Base-by-base conservation (phyloP, 345 rosid genomes). In the Turnera subulata region DNA sequence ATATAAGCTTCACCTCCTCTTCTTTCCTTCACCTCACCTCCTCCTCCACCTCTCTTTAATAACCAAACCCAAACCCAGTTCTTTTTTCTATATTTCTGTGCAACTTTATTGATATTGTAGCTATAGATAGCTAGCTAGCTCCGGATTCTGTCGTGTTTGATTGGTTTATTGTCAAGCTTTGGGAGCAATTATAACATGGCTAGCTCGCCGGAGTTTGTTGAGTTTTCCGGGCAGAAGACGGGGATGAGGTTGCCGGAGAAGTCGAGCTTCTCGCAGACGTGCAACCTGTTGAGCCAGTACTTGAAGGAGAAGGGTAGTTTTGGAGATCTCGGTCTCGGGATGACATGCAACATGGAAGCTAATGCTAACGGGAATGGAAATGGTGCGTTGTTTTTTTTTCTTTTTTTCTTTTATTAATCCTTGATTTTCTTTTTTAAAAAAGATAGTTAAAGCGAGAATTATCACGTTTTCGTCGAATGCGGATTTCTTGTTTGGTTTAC, bases 271-370 rank as follows among this genome's bases (percentile, higher is more conserved):
- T 76, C 84, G 0, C 85, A 67, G 66, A 89, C 74, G 11, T 92
- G 91, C 68, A 83, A 66, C 56, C 48, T 82, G 57, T 62, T 92
- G 73, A 83, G 93, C 66, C 96, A 78, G 72, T 89, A 82, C 75
- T 59, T 92, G 49, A 92, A 83, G 63, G 91, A 81, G 82, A 80
- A 68, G 45, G 84, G 91, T 26, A 67, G 82, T 53, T 76, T 84
- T 38, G 89, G 88, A 71, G 95, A 81, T 75, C 90, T 88, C 17
- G 60, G 60, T 56, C 86, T 88, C 26, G 94, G 86, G 2, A 79
- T 81, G 70, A 55, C 90, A 21, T 73, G 82, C 80, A 64, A 64
- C 69, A 59, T 54, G 26, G 80, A 79, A 13, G 37, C 5, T 5
- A 56, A 45, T 8, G 58, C 5, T 5, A 56, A 45, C 9, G 58